phyloP scores from a whole-genome alignment of 148 eudicot genomes.

The Nepenthes mirabilis region DNA sequence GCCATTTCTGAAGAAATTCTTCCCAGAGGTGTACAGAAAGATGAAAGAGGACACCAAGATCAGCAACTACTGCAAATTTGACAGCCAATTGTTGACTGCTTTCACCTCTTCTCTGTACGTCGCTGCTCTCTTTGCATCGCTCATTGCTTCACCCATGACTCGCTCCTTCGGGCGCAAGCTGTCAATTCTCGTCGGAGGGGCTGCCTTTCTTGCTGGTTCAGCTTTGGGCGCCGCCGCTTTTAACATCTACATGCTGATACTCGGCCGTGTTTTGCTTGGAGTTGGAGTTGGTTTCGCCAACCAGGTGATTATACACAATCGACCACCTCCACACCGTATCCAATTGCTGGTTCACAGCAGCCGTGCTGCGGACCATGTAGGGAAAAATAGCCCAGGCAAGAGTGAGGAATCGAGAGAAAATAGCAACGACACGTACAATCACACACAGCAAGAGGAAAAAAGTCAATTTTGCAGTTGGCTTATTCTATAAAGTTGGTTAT shows the following conservation, averaged over 20 bases:
- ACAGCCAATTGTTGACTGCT: slow-evolving; percentile 30
- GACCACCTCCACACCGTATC: too few species aligned
- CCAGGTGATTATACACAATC: slow-evolving; percentile 18
- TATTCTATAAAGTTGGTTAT: too few species aligned
- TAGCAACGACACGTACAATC: too few species aligned
- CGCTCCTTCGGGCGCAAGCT: slow-evolving; percentile 32
- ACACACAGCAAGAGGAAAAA: too few species aligned
- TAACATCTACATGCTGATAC: slow-evolving; percentile 32
- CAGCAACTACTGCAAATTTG: slow-evolving; percentile 54
- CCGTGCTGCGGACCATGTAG: too few species aligned
- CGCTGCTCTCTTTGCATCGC: slow-evolving; percentile 38
- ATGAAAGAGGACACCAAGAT: slow-evolving; percentile 27
- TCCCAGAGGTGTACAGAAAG: slow-evolving; percentile 33
- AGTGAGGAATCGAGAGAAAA: too few species aligned
- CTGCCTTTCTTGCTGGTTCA: slow-evolving; percentile 33
- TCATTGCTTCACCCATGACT: slow-evolving; percentile 36
- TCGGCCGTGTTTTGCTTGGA: slow-evolving; percentile 46
- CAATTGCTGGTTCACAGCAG: too few species aligned
- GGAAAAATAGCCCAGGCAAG: too few species aligned
- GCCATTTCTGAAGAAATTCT: slow-evolving; percentile 35
- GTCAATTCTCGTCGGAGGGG: slow-evolving; percentile 35
- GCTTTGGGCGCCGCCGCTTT: slow-evolving; percentile 31
- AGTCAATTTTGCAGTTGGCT: too few species aligned
- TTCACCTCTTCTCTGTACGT: slow-evolving; percentile 55
- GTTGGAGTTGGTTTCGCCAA: slow-evolving; percentile 50